Conservation (phyloP, 352 stramenopile species). For the Phytophthora ramorum region DNA sequence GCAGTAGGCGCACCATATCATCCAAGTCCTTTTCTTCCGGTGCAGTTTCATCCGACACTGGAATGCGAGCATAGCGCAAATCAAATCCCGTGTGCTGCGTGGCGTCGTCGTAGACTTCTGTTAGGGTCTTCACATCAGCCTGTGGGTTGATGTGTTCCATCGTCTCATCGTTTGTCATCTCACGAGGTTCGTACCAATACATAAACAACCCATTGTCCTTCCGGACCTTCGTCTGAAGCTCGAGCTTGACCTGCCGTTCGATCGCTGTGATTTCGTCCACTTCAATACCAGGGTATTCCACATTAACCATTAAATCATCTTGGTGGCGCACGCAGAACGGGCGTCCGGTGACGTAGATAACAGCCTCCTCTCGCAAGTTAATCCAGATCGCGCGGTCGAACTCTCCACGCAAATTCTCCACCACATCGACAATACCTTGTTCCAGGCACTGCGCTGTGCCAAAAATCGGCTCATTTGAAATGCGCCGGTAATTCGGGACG, state of each 20-base stretch:
- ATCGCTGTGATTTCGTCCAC: constrained; percentile 89
- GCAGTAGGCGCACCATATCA: constrained; percentile 81
- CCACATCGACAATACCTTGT: constrained; percentile 72
- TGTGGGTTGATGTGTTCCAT: constrained; percentile 84
- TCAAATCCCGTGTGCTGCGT: constrained; percentile 59
- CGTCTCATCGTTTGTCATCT: constrained; percentile 83
- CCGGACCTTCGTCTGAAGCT: constrained; percentile 80
- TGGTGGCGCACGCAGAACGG: constrained; percentile 88
- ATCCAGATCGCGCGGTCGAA: constrained; percentile 89
- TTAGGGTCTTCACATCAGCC: constrained; percentile 76
- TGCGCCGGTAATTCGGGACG: constrained; percentile 88
- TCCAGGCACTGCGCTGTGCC: constrained; percentile 83
- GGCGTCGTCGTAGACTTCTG: constrained; percentile 75
- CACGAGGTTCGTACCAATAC: constrained; percentile 83
- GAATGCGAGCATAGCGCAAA: constrained; percentile 82
- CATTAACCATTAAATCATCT: constrained; percentile 85
- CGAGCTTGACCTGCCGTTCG: constrained; percentile 84
- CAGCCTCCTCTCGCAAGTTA: constrained; percentile 91
- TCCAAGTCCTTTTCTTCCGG: constrained; percentile 92
- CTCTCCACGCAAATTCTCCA: constrained; percentile 56
- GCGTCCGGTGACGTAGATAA: constrained; percentile 89
- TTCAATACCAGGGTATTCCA: constrained; percentile 91
- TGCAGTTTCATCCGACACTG: constrained; percentile 91
- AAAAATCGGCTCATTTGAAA: constrained; percentile 86
- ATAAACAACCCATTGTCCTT: constrained; percentile 84